Evolutionary conservation across 441 rosid species (phyloP).

Genomic region (Croton setiger): DNA sequence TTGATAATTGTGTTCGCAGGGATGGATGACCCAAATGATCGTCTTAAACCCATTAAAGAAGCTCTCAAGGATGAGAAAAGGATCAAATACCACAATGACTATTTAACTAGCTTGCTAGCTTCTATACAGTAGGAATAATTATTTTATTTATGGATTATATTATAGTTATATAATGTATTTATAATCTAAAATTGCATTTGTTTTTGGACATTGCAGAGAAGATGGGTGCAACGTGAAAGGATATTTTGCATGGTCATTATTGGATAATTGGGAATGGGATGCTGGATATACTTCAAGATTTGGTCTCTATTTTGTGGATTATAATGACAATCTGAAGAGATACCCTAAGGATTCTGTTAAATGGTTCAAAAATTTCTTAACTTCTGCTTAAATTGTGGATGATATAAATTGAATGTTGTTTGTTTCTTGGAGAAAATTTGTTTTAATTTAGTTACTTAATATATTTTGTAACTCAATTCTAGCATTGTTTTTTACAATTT

Average conservation of each 20-base stretch:
- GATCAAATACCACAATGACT: slow-evolving; percentile 77
- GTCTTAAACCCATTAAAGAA: slow-evolving; percentile 41
- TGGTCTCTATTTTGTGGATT: slow-evolving; percentile 91
- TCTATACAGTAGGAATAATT: slow-evolving; percentile 51
- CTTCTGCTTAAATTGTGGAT: slow-evolving; percentile 28
- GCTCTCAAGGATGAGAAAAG: slow-evolving; percentile 76
- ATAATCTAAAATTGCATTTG: background rate
- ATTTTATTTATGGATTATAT: background rate
- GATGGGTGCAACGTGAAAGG: slow-evolving; percentile 98
- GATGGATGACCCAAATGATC: slow-evolving; percentile 74
- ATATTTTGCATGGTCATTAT: slow-evolving; percentile 86
- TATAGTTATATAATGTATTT: background rate
- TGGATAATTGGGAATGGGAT: slow-evolving; percentile 98
- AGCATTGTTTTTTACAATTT: too few species aligned
- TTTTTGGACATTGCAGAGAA: slow-evolving; percentile 46
- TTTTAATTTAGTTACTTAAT: too few species aligned
- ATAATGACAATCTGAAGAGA: slow-evolving; percentile 73
- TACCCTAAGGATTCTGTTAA: slow-evolving; percentile 84
- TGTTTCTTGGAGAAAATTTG: background rate
- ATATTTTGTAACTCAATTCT: too few species aligned
- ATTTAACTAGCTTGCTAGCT: slow-evolving; percentile 68
- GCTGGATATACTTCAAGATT: slow-evolving; percentile 88
- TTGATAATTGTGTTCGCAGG: slow-evolving; percentile 38
- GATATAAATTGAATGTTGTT: background rate
- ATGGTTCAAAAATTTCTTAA: slow-evolving; percentile 86